Base-by-base conservation (phyloP, 129 eudicot genomes). In the Flaveria bidentis region DNA sequence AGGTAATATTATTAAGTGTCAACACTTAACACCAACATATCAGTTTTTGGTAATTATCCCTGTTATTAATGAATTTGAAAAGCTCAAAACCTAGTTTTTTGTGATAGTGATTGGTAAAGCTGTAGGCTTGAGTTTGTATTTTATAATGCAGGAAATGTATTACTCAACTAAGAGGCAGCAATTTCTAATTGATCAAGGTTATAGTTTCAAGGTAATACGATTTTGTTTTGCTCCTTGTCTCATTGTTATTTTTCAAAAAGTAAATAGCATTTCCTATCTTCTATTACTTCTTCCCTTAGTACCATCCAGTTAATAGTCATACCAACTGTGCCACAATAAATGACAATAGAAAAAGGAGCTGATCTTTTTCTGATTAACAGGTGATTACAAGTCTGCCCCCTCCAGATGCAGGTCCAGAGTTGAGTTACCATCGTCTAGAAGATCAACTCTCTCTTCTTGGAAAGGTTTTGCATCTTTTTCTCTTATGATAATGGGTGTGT, bases 141-240 rank as follows among this genome's bases (percentile, higher is more conserved):
- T 23, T 58, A 53, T 13, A 25, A 67, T 87, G 83, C 87, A 94
- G 99, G 99, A 95, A 82, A 95, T 95, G 99, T 95, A 95, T 75
- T 95, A 95, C 82, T 95, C 99, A 75, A 95, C 97, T 9, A 91
- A 95, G 81, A 87, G 99, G 80, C 97, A 95, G 82, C 99, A 95
- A 47, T 91, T 95, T 86, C 77, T 95, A 85, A 89, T 95, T 15
- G 99, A 95, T 82, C 99, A 95, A 82, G 99, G 99, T 75, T 91
- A 94, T 77, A 94, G 99, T 75, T 93, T 93, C 62, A 93, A 93
- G 98, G 98, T 92, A 80, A 67, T 30, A 36, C 23, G 9, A 51
- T 23, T 30, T 28, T 76, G 51, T 65, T 66, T 1, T 2, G 6
- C 3, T 23, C 45, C 36, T 39, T 33, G 67, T 44, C 16, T 33